phyloP scores from a whole-genome alignment of 2,329 filamentous ascomycete species.

The Zasmidium angulare region DNA sequence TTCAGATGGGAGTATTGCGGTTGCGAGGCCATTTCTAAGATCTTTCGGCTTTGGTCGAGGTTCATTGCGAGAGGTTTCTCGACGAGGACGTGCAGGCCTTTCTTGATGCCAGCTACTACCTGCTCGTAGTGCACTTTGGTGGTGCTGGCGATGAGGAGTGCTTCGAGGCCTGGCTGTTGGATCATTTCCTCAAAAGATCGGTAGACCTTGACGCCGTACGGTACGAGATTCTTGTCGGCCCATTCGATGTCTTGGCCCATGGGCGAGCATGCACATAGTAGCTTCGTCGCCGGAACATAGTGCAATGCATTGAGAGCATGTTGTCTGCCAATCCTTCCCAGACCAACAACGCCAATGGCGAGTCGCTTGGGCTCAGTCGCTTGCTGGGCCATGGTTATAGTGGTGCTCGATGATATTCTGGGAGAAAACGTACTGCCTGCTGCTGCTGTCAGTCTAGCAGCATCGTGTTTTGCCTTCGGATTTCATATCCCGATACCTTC shows the following conservation, averaged over 20 bases:
- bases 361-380: constrained; percentile 8
- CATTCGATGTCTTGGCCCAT: constrained; percentile 39
- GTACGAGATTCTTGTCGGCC: constrained; percentile 51
- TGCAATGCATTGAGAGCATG: constrained; percentile 40
- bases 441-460: not conserved
- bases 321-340: constrained; percentile 18
- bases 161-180: constrained; percentile 54
- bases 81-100: constrained; percentile 56
- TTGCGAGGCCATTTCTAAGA: constrained; percentile 7
- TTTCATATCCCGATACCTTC: not conserved
- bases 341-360: constrained; percentile 18
- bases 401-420: not conserved
- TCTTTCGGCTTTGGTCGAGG: constrained; percentile 12
- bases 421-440: not conserved
- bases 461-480: not conserved
- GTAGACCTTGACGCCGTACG: constrained; percentile 55
- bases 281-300: constrained; percentile 44
- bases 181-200: constrained; percentile 58
- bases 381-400: not conserved
- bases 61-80: constrained; percentile 48
- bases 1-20: constrained; percentile 34
- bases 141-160: constrained; percentile 55
- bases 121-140: constrained; percentile 58
- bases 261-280: constrained; percentile 48
- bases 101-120: constrained; percentile 56